Percentiles rank a stretch among this genome's conserved stretches.
Conservation (phyloP, 2,329 filamentous ascomycete species). For the Ceratocystis cubensis region DNA sequence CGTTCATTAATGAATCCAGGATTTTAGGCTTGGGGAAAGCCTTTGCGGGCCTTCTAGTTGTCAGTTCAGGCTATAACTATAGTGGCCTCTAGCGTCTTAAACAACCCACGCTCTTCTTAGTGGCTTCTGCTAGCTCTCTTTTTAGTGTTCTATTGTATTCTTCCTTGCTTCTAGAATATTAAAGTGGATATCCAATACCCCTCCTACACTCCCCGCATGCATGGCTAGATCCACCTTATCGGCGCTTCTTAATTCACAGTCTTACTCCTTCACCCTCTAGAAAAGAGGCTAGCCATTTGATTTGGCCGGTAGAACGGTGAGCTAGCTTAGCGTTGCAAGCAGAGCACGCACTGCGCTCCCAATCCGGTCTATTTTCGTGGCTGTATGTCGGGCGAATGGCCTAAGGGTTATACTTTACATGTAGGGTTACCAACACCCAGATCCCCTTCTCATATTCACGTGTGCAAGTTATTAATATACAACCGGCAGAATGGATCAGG, state of each 20-base stretch:
- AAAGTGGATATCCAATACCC: neutral
- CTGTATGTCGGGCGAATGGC: neutral
- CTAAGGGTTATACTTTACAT: neutral
- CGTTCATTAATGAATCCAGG: neutral
- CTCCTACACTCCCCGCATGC: neutral
- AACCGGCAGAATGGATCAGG: no score
- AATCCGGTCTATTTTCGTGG: neutral
- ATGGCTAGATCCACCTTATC: neutral
- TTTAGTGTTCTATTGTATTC: neutral
- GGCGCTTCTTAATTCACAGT: neutral
- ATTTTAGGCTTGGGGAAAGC: neutral
- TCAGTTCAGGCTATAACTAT: neutral
- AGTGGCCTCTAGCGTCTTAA: neutral
- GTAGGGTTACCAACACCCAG: no score
- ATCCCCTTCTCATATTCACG: neutral
- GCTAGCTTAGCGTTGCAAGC: no score
- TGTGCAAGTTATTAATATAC: neutral
- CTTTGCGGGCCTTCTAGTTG: conserved; percentile 3
- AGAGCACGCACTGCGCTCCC: no score
- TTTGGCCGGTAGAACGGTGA: neutral
- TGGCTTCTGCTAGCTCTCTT: neutral
- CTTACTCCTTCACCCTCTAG: neutral
- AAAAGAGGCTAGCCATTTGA: neutral
- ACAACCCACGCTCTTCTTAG: neutral
- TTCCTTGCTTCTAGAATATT: conserved; percentile 1